Conservation (phyloP, 2,329 filamentous ascomycete species). For the Cladophialophora immunda region DNA sequence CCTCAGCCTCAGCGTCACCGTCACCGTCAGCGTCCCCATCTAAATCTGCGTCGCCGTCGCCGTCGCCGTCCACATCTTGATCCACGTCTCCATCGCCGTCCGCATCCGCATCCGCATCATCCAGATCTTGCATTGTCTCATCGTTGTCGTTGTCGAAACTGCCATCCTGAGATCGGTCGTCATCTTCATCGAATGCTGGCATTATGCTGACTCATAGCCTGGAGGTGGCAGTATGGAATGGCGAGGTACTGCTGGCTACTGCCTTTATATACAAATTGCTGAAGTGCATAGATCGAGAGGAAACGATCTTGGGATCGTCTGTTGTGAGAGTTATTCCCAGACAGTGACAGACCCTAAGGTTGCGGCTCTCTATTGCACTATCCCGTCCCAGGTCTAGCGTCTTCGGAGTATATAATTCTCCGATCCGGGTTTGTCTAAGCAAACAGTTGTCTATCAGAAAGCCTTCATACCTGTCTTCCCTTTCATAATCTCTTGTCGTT, state of each 20-base stretch:
- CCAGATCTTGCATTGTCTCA: constrained; percentile 54
- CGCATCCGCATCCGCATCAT: constrained; percentile 49
- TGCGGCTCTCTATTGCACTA: neutral
- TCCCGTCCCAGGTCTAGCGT: neutral
- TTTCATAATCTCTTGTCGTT: neutral
- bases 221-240: neutral
- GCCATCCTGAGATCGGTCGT: constrained; percentile 54
- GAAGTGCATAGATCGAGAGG: neutral
- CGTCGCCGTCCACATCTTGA: constrained; percentile 52
- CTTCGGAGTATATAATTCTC: neutral
- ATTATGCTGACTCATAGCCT: constrained; percentile 35
- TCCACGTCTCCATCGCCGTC: constrained; percentile 57
- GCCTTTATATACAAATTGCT: neutral
- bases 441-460: neutral
- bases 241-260: neutral
- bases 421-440: neutral
- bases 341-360: neutral
- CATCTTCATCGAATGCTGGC: constrained; percentile 49
- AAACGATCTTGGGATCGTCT: neutral
- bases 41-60: constrained; percentile 56
- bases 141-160: constrained; percentile 60
- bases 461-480: neutral
- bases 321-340: neutral
- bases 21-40: constrained; percentile 54
- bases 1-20: constrained; percentile 51